Base-by-base conservation (phyloP, 768 basidiomycete genomes). In the Suillus cothurnatus region DNA sequence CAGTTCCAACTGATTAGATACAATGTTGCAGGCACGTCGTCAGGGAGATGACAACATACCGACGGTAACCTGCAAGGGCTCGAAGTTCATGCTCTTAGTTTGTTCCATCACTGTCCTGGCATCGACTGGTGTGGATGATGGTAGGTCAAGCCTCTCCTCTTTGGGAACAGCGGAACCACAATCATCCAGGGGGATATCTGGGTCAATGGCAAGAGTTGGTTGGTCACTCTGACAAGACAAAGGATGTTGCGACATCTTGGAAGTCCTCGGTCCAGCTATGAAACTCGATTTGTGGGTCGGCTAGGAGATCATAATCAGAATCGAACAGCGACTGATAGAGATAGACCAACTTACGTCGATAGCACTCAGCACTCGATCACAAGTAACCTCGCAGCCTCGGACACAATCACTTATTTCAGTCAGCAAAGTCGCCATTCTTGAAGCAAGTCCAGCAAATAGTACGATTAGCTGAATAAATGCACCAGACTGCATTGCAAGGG, bases 401-500 rank as follows among this genome's bases (percentile, higher is more conserved):
- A 86, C 69, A 47, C 74, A 74, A 11, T 82, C 80, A 2, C 72
- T 69, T 2, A 89, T 66, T 66, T 87, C 86, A 43, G 74, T 69
- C 28, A 81, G 72, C 36, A 90, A 71, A 5, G 74, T 70, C 31
- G 77, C 78, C 72, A 91, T 74, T 64, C 92, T 83, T 3, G 89
- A 89, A 52, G 83, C 77, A 45, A 91, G 82, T 15, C 87, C 90
- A 28, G 81, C 78, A 49, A 93, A 79, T 6, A 85, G 78, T 55
- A 94, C 71, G n/a, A 88, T 75, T 19, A 91, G 72, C 66, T 90
- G 89, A 15, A 90, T 79, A 70, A 94, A 94, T 21, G 91, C 88
- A 21, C 88, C 91, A 1, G 86, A 83, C 72, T 89, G 90, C 81
- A 94, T 84, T 39, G 85, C 84, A 31, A 88, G 79, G 34, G 80